Evolutionary conservation across 441 rosid genomes (phyloP).

Genomic region (Adansonia rubrostipa): DNA sequence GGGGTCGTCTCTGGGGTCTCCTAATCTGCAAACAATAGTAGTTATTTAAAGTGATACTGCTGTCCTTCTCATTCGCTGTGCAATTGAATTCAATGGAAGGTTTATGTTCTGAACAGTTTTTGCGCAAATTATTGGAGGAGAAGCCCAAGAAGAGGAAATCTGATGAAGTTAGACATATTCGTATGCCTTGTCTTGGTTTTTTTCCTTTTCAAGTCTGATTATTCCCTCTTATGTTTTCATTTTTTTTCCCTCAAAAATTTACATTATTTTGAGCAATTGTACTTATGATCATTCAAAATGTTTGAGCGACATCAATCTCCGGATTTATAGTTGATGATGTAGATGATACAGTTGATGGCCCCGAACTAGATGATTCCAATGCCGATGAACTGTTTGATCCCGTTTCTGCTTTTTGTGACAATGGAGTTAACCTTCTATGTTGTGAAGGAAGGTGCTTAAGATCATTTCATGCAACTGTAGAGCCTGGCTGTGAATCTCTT

Average conservation of each 20-base stretch:
- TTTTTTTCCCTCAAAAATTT: not conserved
- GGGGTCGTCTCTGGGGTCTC: constrained; percentile 20
- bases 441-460: constrained; percentile 95
- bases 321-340: constrained; percentile 62
- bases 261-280: constrained; percentile 24
- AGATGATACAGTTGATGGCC: constrained; percentile 39
- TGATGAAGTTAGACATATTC: constrained; percentile 58
- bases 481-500: constrained; percentile 67
- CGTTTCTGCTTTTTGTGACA: constrained; percentile 88
- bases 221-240: not conserved
- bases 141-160: constrained; percentile 57
- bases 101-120: constrained; percentile 56
- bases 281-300: constrained; percentile 42
- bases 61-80: constrained; percentile 17
- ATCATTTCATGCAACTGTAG: constrained; percentile 77
- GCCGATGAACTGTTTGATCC: constrained; percentile 55
- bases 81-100: not conserved
- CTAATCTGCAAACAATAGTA: not conserved
- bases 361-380: too few relatives aligned
- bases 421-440: constrained; percentile 80
- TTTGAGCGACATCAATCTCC: constrained; percentile 38
- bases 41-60: not conserved
- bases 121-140: constrained; percentile 60
- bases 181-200: constrained; percentile 1
- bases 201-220: not conserved